These are phyloP conservation scores for Saturnispora dispora DNA, from an alignment of 805 yeast genomes.

Conservation along the genomic window DNA sequence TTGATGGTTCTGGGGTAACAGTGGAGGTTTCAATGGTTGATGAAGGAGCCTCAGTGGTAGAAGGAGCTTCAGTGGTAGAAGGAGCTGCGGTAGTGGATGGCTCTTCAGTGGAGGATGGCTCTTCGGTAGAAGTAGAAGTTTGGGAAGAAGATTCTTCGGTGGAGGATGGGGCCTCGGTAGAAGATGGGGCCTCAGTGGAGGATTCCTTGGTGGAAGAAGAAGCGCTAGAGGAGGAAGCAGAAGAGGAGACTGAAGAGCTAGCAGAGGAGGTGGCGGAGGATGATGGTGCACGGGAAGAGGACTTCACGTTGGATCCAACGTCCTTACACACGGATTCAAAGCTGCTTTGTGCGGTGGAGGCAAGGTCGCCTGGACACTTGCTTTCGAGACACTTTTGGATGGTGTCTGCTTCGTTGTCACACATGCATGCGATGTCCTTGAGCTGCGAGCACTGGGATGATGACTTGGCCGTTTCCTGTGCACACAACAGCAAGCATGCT, in stretches of 20 bases:
- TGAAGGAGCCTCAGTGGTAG: background rate
- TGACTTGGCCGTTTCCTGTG: constrained; percentile 51
- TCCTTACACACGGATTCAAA: constrained; percentile 47
- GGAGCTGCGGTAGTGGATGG: constrained; percentile 6
- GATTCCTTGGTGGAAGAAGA: constrained; percentile 18
- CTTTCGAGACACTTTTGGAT: constrained; percentile 55
- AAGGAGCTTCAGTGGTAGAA: background rate
- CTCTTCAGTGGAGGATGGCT: constrained; percentile 26
- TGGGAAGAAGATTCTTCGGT: constrained; percentile 13
- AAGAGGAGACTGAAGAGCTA: constrained; percentile 25
- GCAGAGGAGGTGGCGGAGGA: constrained; percentile 25
- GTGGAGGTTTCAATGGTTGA: constrained; percentile 1
- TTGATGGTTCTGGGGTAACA: constrained; percentile 17
- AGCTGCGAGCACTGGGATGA: constrained; percentile 48
- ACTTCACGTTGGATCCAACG: constrained; percentile 27
- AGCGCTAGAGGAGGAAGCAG: constrained; percentile 23
- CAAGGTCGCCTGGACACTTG: constrained; percentile 58
- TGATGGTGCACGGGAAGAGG: constrained; percentile 10
- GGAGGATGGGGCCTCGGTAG: constrained; percentile 21
- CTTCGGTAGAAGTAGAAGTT: constrained; percentile 19
- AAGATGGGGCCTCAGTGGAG: constrained; percentile 18
- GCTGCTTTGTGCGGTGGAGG: constrained; percentile 48
- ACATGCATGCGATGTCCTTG: constrained; percentile 60
- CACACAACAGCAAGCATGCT: constrained; percentile 88
- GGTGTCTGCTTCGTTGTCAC: constrained; percentile 44